These are phyloP conservation scores for Magnaporthiopsis rhizophila DNA, from an alignment of 2,329 filamentous ascomycete species.

Conservation along the genomic window DNA sequence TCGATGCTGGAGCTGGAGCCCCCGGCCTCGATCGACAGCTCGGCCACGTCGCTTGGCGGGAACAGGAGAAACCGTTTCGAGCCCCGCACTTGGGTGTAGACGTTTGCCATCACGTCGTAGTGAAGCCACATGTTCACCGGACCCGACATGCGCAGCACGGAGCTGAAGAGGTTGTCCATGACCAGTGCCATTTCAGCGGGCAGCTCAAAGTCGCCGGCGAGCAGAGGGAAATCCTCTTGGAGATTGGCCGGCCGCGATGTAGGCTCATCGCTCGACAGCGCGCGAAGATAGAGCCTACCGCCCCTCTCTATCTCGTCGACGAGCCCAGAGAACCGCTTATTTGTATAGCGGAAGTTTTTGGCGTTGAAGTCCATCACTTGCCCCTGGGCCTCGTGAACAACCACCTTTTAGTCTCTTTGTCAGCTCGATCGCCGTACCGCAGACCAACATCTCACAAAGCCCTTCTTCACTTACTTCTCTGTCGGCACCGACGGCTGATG, in stretches of 20 bases:
- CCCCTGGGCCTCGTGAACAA: constrained; percentile 62
- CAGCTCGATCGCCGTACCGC: neutral
- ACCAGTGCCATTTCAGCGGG: constrained; percentile 54
- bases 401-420: constrained; percentile 38
- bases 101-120: constrained; percentile 83
- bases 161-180: constrained; percentile 61
- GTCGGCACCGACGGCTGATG: constrained; percentile 49
- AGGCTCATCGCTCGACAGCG: constrained; percentile 62
- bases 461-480: constrained; percentile 41
- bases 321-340: constrained; percentile 59
- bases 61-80: constrained; percentile 69
- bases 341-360: constrained; percentile 76
- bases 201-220: constrained; percentile 63
- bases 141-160: constrained; percentile 71
- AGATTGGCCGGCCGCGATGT: constrained; percentile 63
- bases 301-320: constrained; percentile 51
- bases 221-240: constrained; percentile 58
- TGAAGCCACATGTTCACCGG: constrained; percentile 83
- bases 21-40: constrained; percentile 65
- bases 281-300: constrained; percentile 66
- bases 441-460: neutral
- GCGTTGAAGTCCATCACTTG: constrained; percentile 69
- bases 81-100: constrained; percentile 72
- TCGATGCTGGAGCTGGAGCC: constrained; percentile 73
- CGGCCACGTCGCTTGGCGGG: constrained; percentile 64